Conservation (phyloP, 2,329 filamentous ascomycete genomes). For the Helminthosporium solani region DNA sequence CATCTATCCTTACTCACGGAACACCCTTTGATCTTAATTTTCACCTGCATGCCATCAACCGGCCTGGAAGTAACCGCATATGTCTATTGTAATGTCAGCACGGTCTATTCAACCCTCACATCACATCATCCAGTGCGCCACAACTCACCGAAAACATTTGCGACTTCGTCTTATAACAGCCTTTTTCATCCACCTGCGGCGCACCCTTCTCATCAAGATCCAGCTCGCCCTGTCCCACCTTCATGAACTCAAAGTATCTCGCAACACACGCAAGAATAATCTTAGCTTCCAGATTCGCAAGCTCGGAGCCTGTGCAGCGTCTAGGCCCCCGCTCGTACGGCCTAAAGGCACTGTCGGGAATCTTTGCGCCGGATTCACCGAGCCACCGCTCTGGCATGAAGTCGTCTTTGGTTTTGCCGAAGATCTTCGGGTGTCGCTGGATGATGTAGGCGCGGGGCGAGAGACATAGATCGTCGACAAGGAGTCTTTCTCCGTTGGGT, state of each 20-base stretch:
- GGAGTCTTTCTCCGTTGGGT: constrained; percentile 9
- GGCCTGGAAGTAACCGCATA: constrained; percentile 16
- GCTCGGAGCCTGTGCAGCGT: constrained; percentile 58
- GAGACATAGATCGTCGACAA: constrained; percentile 13
- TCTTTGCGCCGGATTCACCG: constrained; percentile 16
- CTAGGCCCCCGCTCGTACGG: constrained; percentile 56
- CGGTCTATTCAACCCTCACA: no score
- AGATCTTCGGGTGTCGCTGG: constrained; percentile 17
- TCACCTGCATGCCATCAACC: constrained; percentile 16
- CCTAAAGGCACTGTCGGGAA: constrained; percentile 50
- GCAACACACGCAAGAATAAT: constrained; percentile 52
- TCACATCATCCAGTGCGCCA: background rate
- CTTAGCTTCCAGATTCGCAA: constrained; percentile 54
- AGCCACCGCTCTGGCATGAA: constrained; percentile 25
- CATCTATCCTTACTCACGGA: background rate
- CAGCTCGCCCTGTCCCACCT: constrained; percentile 25
- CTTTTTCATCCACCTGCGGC: constrained; percentile 6
- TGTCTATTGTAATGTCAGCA: constrained; percentile 1
- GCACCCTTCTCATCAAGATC: constrained; percentile 7
- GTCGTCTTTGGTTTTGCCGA: constrained; percentile 18
- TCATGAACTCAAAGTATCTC: constrained; percentile 49
- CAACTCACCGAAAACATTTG: constrained; percentile 4
- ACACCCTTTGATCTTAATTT: constrained; percentile 5
- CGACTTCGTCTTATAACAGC: constrained; percentile 10
- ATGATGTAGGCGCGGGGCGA: constrained; percentile 18